Percentiles rank a stretch among this genome's conserved stretches.
phyloP scores from a whole-genome alignment of 768 basidiomycete species.

The Bullera alba region DNA sequence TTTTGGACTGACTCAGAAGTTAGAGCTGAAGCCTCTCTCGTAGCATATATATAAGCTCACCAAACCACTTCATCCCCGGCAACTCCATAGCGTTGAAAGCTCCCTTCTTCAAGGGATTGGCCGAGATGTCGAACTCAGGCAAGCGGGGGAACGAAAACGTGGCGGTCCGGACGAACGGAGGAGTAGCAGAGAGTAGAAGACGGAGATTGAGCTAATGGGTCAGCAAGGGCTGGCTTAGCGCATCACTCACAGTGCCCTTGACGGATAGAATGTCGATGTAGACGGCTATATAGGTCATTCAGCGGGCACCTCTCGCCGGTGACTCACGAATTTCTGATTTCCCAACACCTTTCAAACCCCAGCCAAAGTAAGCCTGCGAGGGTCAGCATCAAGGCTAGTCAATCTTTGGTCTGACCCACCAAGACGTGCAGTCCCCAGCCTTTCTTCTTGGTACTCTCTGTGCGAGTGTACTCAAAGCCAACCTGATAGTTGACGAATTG shows the following conservation, averaged over 20 bases:
- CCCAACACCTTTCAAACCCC: slow-evolving; percentile 44
- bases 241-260: slow-evolving; percentile 36
- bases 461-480: slow-evolving; percentile 38
- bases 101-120: slow-evolving; percentile 39
- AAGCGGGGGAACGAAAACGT: slow-evolving; percentile 41
- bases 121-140: slow-evolving; percentile 45
- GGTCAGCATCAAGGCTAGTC: neutral
- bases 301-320: neutral
- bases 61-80: slow-evolving; percentile 42
- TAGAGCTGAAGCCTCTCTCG: neutral
- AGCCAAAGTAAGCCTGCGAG: slow-evolving; percentile 39
- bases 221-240: neutral
- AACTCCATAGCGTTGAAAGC: slow-evolving; percentile 44
- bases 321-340: slow-evolving; percentile 38
- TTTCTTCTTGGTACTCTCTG: slow-evolving; percentile 16
- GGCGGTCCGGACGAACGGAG: slow-evolving; percentile 43
- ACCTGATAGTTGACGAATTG: slow-evolving; percentile 45
- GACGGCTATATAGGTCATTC: slow-evolving; percentile 23
- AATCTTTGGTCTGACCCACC: slow-evolving; percentile 7
- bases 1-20: slow-evolving; percentile 20
- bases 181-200: slow-evolving; percentile 42
- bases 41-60: slow-evolving; percentile 13
- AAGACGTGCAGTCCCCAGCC: slow-evolving; percentile 40
- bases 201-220: slow-evolving; percentile 32
- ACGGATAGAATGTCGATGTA: slow-evolving; percentile 44